phyloP scores from a whole-genome alignment of 768 basidiomycete species.

The Dacryopinax primogenitus region DNA sequence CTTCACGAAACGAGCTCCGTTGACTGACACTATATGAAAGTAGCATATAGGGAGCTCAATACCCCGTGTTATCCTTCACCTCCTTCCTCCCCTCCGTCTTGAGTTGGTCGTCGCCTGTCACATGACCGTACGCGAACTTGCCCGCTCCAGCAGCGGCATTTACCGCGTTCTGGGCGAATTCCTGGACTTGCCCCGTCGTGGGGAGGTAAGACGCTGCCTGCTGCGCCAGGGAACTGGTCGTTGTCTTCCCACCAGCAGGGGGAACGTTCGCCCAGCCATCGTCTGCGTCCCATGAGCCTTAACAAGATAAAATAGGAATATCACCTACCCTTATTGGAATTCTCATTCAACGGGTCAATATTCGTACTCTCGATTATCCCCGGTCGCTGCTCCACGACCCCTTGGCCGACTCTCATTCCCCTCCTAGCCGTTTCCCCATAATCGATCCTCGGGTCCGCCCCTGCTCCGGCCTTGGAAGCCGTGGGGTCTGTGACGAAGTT shows the following conservation, averaged over 20 bases:
- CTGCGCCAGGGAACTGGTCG: not conserved
- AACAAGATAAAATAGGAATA: not conserved
- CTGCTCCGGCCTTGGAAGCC: slow-evolving; percentile 30
- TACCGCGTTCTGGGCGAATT: slow-evolving; percentile 21
- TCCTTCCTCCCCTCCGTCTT: slow-evolving; percentile 28
- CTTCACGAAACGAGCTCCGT: not conserved
- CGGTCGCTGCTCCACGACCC: slow-evolving; percentile 41
- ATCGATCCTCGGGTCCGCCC: slow-evolving; percentile 31
- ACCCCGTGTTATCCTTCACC: not conserved
- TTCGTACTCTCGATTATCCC: slow-evolving; percentile 45
- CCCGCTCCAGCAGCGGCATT: slow-evolving; percentile 28
- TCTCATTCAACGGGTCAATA: slow-evolving; percentile 41
- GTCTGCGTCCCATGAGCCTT: slow-evolving; percentile 21
- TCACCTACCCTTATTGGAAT: slow-evolving; percentile 32
- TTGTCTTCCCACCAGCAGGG: slow-evolving; percentile 13
- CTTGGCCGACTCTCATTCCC: slow-evolving; percentile 34
- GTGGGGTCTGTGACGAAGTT: slow-evolving; percentile 41
- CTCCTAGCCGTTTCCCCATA: slow-evolving; percentile 33
- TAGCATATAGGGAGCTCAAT: not conserved
- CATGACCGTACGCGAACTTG: slow-evolving; percentile 30
- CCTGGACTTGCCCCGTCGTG: slow-evolving; percentile 8
- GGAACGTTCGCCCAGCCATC: slow-evolving; percentile 34
- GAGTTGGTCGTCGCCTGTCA: slow-evolving; percentile 28
- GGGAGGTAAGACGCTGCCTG: slow-evolving; percentile 3
- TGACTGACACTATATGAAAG: not conserved